A percentile compares a stretch with the other conserved stretches of the same genome.
Conservation (phyloP, 495 filamentous ascomycete genomes). For the Xylaria acuta region DNA sequence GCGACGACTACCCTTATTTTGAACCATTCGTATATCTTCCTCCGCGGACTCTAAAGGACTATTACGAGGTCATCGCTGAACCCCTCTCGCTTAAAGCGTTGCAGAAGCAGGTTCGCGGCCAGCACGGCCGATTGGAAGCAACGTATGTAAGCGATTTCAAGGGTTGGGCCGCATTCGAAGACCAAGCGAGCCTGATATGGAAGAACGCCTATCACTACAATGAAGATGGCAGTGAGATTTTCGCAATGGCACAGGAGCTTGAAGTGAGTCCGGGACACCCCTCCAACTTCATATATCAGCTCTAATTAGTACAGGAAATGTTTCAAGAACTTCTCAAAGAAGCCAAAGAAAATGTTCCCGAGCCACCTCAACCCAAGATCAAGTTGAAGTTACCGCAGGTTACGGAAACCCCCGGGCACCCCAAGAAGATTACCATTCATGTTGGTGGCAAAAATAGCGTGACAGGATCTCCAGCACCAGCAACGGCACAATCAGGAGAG, state of each 20-base stretch:
- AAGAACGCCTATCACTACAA: constrained; percentile 87
- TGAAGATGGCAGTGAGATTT: constrained; percentile 84
- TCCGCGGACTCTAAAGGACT: constrained; percentile 67
- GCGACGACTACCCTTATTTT: constrained; percentile 61
- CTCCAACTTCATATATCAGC: background rate
- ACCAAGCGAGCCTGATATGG: constrained; percentile 79
- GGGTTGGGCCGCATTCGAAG: constrained; percentile 79
- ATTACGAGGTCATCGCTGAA: constrained; percentile 76
- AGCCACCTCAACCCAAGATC: constrained; percentile 74
- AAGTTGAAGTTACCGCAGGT: constrained; percentile 69
- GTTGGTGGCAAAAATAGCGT: constrained; percentile 57
- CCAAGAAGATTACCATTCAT: constrained; percentile 63
- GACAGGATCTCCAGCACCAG: constrained; percentile 62
- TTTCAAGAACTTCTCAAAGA: constrained; percentile 70
- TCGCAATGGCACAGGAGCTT: constrained; percentile 71
- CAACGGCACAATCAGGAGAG: constrained; percentile 48
- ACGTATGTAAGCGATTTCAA: constrained; percentile 75
- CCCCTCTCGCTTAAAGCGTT: constrained; percentile 74
- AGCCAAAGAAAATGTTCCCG: constrained; percentile 68
- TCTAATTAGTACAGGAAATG: constrained; percentile 54
- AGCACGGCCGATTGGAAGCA: constrained; percentile 66
- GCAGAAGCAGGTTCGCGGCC: constrained; percentile 73
- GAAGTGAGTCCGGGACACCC: constrained; percentile 60
- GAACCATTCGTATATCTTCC: constrained; percentile 71
- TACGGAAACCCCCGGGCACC: constrained; percentile 43